Evolutionary conservation across 2,329 filamentous ascomycete species (phyloP), one percentile per base, ranked within the genome.

Genomic region (Waltergamsia citrina): DNA sequence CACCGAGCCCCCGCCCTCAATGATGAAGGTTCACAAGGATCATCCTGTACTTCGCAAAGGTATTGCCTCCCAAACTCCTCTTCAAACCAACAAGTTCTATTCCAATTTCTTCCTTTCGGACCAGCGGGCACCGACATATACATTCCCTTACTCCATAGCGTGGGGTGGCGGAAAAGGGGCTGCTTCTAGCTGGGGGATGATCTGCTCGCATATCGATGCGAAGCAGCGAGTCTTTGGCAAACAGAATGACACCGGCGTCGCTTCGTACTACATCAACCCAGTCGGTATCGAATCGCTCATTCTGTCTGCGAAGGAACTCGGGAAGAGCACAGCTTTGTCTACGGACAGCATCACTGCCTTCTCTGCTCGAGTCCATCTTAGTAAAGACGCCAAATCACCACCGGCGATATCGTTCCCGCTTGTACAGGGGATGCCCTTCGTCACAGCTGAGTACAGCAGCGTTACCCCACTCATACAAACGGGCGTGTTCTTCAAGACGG

Each of bases 371-470:
- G 75, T 86, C 29, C 80, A 83, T 29, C 63, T 96, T 21, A 69
- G 63, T 33, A 65, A 69, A 3, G 60, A 65, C 16, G 50, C 55
- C n/a, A 62, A 63, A 3, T 66, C 69, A 7, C 53, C 64, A 2
- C 71, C 81, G 1, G 65, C 71, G 2, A 69, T 96, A 15, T 80
- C 74, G 0, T 86, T 94, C 43, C 87, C 88, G 0, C 52, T 95
- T 7, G 77, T 94, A 0, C 90, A 96, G 51, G 92, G 92, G 9
- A 92, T 93, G 77, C 81, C 76, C 0, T 94, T 87, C 46, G 66
- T 94, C 14, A 95, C 88, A 5, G 88, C 69, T 1, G 56, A 82
- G 14, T 96, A 88, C 56, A 68, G 67, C 35, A 75, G 77, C 20
- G 67, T 76, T 0, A 78, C 75, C 7, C 90, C 90, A 1, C 50